Evolutionary conservation across 1,284 basidiomycete species (phyloP), one percentile per base, ranked within the genome.

Genomic region (Melanopsichium pennsylvanicum): DNA sequence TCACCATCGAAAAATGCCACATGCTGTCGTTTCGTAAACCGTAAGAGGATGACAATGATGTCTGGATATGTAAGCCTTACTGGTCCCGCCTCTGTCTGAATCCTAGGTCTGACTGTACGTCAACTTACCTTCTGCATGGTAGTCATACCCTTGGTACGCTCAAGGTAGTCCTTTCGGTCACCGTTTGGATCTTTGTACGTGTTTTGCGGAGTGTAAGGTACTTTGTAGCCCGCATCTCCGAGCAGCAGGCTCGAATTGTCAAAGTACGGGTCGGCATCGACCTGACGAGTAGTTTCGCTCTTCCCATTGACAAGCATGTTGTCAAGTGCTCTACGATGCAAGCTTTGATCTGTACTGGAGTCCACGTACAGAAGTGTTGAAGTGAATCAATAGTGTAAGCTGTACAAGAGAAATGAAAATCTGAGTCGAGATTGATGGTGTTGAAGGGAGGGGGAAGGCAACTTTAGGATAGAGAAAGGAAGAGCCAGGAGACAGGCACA

Each of bases 1-100:
- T 74, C 85, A 18, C 66, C 70, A 76, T 86, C 85, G 58, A 85
- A 86, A 79, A 84, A 86, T n/a, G 81, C 82, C 64, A 84, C 82
- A 61, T 86, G 85, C 35, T 69, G 45, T 31, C 15, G 4, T n/a
- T 23, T 1, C 9, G 19, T 10, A 25, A 44, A 29, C 22, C 22
- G 9, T 31, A 19, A 35, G 11, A 25, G 18, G 18, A 16, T 10
- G 27, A 29, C 16, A 34, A 12, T 22, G 10, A 5, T 21, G 31
- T 19, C 9, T 47, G 32, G 41, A 19, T 10, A 42, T 8, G 8
- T 19, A n/a, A n/a, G n/a, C n/a, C n/a, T n/a, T n/a, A n/a, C n/a
- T n/a, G n/a, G n/a, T n/a, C n/a, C n/a, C n/a, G n/a, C n/a, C n/a
- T n/a, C n/a, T n/a, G n/a, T n/a, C n/a, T n/a, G n/a, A n/a, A n/a